phyloP scores from a whole-genome alignment of 2,329 filamentous ascomycete species.

The Monilinia vaccinii-corymbosi region DNA sequence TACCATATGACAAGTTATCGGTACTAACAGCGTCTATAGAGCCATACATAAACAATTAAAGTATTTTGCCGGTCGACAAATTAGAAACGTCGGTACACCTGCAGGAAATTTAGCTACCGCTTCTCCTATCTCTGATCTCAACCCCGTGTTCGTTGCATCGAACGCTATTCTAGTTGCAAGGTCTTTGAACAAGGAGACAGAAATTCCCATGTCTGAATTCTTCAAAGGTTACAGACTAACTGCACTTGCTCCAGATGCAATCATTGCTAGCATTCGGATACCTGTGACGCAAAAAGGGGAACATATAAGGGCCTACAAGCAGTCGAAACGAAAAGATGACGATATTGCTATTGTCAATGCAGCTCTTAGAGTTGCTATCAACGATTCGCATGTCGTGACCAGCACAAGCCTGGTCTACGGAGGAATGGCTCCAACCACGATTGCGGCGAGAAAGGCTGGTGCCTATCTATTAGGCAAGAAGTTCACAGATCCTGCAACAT shows the following conservation, averaged over 20 bases:
- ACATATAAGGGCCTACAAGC: constrained; percentile 85
- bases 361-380: constrained; percentile 66
- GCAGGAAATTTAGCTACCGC: constrained; percentile 92
- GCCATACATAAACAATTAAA: constrained; percentile 89
- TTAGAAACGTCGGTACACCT: constrained; percentile 93
- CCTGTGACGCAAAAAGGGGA: constrained; percentile 73
- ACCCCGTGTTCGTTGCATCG: constrained; percentile 84
- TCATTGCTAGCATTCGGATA: constrained; percentile 82
- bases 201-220: constrained; percentile 87
- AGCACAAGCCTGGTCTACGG: constrained; percentile 80
- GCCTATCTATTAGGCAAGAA: constrained; percentile 67
- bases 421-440: constrained; percentile 87
- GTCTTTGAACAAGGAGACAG: constrained; percentile 60
- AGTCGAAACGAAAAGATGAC: constrained; percentile 94
- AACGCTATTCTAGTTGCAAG: constrained; percentile 76
- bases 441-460: constrained; percentile 73
- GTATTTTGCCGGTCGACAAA: constrained; percentile 91
- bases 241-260: constrained; percentile 67
- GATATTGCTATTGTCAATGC: constrained; percentile 97
- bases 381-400: constrained; percentile 59
- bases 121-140: constrained; percentile 92
- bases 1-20: background rate
- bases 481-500: constrained; percentile 69
- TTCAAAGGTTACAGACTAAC: constrained; percentile 89
- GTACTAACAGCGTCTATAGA: background rate